A percentile compares a stretch with the other conserved stretches of the same genome.
Conservation (phyloP, 805 yeast genomes). For the Blastobotrys mokoenaii region DNA sequence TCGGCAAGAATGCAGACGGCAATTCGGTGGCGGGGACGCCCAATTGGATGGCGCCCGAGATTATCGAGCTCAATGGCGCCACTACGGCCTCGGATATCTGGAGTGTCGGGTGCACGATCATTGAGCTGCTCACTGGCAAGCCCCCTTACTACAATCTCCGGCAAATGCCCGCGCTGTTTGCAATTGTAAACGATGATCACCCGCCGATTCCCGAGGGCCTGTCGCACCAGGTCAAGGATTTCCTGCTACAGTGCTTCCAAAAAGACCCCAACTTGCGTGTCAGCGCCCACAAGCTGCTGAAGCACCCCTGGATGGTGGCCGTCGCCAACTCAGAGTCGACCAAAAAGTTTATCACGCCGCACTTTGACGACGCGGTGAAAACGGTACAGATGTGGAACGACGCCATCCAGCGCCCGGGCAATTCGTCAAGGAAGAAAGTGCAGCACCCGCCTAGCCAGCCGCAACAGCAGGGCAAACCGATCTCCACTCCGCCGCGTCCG, state of each 20-base stretch:
- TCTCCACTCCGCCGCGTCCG: too few relatives aligned
- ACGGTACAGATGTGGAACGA: slow-evolving; percentile 26
- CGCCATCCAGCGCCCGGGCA: slow-evolving; percentile 10
- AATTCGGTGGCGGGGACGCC: slow-evolving; percentile 66
- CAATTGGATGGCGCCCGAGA: slow-evolving; percentile 99
- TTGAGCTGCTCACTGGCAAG: slow-evolving; percentile 74
- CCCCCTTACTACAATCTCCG: slow-evolving; percentile 80
- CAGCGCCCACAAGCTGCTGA: slow-evolving; percentile 45
- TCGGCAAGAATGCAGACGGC: slow-evolving; percentile 20
- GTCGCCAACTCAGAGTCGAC: slow-evolving; percentile 1
- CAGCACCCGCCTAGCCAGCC: background rate
- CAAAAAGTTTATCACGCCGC: slow-evolving; percentile 5
- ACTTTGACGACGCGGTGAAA: slow-evolving; percentile 22
- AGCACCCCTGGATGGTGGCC: slow-evolving; percentile 54
- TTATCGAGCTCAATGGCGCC: slow-evolving; percentile 75
- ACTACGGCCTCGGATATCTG: slow-evolving; percentile 74
- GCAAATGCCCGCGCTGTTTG: slow-evolving; percentile 74
- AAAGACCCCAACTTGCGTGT: slow-evolving; percentile 55
- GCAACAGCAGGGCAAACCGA: background rate
- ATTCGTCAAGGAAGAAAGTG: background rate
- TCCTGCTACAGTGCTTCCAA: slow-evolving; percentile 60
- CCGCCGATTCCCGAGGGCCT: slow-evolving; percentile 55
- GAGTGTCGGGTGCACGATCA: slow-evolving; percentile 93
- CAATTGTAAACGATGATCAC: slow-evolving; percentile 66
- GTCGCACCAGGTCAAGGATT: slow-evolving; percentile 41